Conservation (phyloP, 208 protist species). For the Trypanosoma theileri region DNA sequence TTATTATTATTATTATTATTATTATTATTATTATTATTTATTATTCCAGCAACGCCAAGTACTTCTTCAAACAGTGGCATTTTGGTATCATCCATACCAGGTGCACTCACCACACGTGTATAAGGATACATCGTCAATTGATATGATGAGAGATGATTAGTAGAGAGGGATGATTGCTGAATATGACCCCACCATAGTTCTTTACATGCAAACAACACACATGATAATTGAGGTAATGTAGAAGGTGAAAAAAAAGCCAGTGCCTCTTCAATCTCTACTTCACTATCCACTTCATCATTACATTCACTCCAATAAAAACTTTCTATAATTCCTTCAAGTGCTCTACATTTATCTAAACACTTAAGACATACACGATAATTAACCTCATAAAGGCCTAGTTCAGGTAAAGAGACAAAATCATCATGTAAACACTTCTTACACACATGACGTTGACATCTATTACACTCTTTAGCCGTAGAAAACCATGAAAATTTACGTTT, state of each 20-base stretch:
- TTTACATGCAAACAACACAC: neutral
- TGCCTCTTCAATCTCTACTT: slow-evolving; percentile 13
- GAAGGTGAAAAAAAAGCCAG: slow-evolving; percentile 29
- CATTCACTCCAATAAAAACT: slow-evolving; percentile 5
- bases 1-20: slow-evolving; percentile 1
- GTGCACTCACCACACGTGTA: slow-evolving; percentile 26
- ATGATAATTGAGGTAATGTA: slow-evolving; percentile 12
- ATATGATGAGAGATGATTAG: neutral
- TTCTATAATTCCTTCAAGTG: neutral
- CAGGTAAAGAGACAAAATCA: slow-evolving; percentile 14
- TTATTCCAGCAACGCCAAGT: slow-evolving; percentile 10
- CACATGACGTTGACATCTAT: slow-evolving; percentile 24
- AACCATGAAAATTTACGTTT: slow-evolving; percentile 20
- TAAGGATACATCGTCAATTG: slow-evolving; percentile 21
- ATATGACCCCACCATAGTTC: neutral
- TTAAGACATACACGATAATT: slow-evolving; percentile 12
- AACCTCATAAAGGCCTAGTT: slow-evolving; percentile 7
- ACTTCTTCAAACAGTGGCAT: slow-evolving; percentile 26
- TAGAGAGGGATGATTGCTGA: neutral
- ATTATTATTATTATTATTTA: neutral
- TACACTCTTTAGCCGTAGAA: slow-evolving; percentile 17
- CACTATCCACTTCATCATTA: slow-evolving; percentile 21
- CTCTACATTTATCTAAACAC: slow-evolving; percentile 13
- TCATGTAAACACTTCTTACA: slow-evolving; percentile 24
- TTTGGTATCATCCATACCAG: slow-evolving; percentile 15